These are phyloP conservation scores for Phycomyces nitens DNA, from an alignment of 192 early-diverging fungal genomes.

Conservation along the genomic window DNA sequence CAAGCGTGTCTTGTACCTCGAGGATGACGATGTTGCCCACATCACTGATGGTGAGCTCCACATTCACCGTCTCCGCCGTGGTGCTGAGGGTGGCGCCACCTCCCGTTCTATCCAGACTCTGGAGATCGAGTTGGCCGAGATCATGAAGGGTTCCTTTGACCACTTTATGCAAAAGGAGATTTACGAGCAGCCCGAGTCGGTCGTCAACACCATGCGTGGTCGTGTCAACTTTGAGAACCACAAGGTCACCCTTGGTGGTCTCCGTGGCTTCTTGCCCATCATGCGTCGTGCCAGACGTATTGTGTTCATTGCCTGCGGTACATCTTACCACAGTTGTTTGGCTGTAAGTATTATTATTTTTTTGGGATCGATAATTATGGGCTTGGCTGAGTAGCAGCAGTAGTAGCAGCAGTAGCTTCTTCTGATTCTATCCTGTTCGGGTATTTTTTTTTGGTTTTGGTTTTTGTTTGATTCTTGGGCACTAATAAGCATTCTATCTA, in stretches of 20 bases:
- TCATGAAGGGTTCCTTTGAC: constrained; percentile 96
- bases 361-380: too few relatives aligned
- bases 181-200: constrained; percentile 98
- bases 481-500: neutral
- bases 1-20: constrained; percentile 94
- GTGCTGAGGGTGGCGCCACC: constrained; percentile 73
- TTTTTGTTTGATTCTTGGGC: too few relatives aligned
- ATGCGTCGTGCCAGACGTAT: constrained; percentile 95
- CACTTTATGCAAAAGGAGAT: constrained; percentile 99
- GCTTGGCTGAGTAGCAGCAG: neutral
- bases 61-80: constrained; percentile 97
- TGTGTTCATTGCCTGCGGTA: constrained; percentile 96
- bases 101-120: constrained; percentile 97
- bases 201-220: constrained; percentile 99
- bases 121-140: constrained; percentile 95
- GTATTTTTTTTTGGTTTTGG: too few relatives aligned
- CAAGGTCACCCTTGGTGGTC: constrained; percentile 88
- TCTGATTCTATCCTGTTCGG: neutral
- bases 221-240: constrained; percentile 96
- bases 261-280: constrained; percentile 86
- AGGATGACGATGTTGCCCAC: constrained; percentile 99
- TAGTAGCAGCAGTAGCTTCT: too few relatives aligned
- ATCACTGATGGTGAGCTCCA: constrained; percentile 90
- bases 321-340: constrained; percentile 91
- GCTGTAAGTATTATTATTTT: constrained; percentile 56